These are phyloP conservation scores for Batrachochytrium dendrobatidis DNA, from an alignment of 371 early-diverging fungal genomes.

Conservation along the genomic window DNA sequence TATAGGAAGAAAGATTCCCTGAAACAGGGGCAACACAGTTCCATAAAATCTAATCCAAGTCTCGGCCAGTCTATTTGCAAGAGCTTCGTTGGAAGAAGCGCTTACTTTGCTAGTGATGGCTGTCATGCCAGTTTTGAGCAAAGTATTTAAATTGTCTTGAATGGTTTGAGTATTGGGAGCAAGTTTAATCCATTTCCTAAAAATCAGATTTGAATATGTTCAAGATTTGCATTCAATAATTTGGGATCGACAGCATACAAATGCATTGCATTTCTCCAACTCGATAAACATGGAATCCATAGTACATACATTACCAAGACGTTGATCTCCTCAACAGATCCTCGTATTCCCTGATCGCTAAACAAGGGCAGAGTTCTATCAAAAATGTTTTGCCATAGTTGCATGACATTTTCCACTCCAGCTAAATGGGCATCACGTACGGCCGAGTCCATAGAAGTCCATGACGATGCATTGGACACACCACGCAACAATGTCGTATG, in stretches of 20 bases:
- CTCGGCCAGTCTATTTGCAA: not conserved
- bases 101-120: slow-evolving; percentile 1
- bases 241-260: too few species aligned
- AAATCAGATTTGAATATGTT: too few species aligned
- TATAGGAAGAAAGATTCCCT: not conserved
- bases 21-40: not conserved
- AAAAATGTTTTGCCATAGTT: not conserved
- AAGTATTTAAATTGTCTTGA: not conserved
- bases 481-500: too few species aligned
- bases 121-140: slow-evolving; percentile 4
- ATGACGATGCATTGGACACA: too few species aligned
- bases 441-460: too few species aligned
- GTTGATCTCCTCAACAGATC: not conserved
- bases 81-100: slow-evolving; percentile 1
- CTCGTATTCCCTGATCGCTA: not conserved
- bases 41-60: not conserved
- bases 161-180: not conserved
- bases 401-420: not conserved
- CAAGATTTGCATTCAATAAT: not conserved
- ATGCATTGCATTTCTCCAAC: too few species aligned
- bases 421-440: too few species aligned
- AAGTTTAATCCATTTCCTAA: not conserved
- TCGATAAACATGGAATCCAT: not conserved
- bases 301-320: not conserved
- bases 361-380: not conserved